Base-by-base conservation (phyloP, 495 filamentous ascomycete genomes). In the Penicillium silybi region DNA sequence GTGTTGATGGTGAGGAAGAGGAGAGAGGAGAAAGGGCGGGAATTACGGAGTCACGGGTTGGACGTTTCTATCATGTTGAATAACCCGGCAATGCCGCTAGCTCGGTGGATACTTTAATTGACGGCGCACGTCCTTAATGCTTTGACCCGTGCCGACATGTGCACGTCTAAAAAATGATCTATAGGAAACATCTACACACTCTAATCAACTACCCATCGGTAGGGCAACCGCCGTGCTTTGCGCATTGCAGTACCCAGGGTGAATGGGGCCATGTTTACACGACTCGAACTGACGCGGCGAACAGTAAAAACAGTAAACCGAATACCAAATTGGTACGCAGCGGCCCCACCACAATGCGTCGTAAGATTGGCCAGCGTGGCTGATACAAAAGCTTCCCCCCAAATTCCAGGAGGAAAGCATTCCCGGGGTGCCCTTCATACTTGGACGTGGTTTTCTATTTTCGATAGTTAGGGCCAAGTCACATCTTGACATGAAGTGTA, bases 281-380 rank as follows among this genome's bases (percentile, higher is more conserved):
- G 3, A 40, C n/a, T 49, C 25, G 19, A 26, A 18, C 29, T 26
- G 51, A 53, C 43, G 41, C 47, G 52, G 52, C 29, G 46, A 43
- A 47, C 39, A 48, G 53, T 56, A 60, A 56, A 60, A 43, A 47
- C 39, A 48, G 53, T 56, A 60, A 56, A 60, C 53, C 45, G 27
- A 60, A 60, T 60, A 56, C 57, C 57, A 47, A 40, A 27, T 50
- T 29, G 35, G 46, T 44, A 45, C 39, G 4, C 20, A 9, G 20
- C 6, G 22, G 34, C 45, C 50, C 57, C 57, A 60, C 57, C 22
- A 16, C 22, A 20, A 16, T 41, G 37, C 37, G 39, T 54, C 37
- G 39, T 54, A 26, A 46, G 34, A 56, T 53, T 59, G 57, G 57
- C 45, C 19, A 41, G 17, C 27, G 39, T 51, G 48, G 54, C 53